These are phyloP conservation scores for Corymbia calophylla DNA, from an alignment of 441 rosid species.

Conservation along the genomic window DNA sequence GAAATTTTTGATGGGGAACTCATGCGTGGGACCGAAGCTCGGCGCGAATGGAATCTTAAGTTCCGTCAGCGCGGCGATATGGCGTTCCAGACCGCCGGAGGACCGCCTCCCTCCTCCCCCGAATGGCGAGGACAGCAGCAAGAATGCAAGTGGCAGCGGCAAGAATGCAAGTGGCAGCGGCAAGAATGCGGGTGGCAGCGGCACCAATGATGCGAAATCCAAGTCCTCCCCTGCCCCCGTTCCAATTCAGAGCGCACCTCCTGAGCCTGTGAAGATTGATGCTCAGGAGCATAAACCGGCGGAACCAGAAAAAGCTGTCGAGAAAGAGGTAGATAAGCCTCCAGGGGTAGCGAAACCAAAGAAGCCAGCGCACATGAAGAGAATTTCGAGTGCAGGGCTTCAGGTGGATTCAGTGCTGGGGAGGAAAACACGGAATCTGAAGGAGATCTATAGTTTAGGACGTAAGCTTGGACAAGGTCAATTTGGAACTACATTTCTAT, in stretches of 20 bases:
- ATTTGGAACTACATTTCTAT: conserved; percentile 86
- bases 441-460: conserved; percentile 76
- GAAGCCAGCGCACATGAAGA: conserved; percentile 54
- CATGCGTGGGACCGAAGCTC: conserved; percentile 73
- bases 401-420: conserved; percentile 76
- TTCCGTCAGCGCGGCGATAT: conserved; percentile 68
- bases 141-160: conserved; percentile 9
- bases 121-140: conserved; percentile 14
- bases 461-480: conserved; percentile 96
- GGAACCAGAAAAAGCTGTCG: conserved; percentile 14
- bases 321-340: conserved; percentile 13
- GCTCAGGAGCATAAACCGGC: neutral
- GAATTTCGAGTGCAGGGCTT: conserved; percentile 54
- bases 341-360: conserved; percentile 23
- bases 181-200: conserved; percentile 9
- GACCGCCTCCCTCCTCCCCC: conserved; percentile 38
- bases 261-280: conserved; percentile 3
- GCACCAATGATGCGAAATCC: conserved; percentile 6
- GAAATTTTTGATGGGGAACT: conserved; percentile 65
- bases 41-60: conserved; percentile 61
- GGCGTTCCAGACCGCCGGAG: conserved; percentile 52
- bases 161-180: conserved; percentile 9
- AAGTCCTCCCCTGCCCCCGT: conserved; percentile 14
- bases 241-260: conserved; percentile 24
- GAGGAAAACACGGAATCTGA: conserved; percentile 71